Evolutionary conservation across 352 stramenopile species (phyloP), one percentile per base, ranked within the genome.

Genomic region (Thraustochytrium striatum): DNA sequence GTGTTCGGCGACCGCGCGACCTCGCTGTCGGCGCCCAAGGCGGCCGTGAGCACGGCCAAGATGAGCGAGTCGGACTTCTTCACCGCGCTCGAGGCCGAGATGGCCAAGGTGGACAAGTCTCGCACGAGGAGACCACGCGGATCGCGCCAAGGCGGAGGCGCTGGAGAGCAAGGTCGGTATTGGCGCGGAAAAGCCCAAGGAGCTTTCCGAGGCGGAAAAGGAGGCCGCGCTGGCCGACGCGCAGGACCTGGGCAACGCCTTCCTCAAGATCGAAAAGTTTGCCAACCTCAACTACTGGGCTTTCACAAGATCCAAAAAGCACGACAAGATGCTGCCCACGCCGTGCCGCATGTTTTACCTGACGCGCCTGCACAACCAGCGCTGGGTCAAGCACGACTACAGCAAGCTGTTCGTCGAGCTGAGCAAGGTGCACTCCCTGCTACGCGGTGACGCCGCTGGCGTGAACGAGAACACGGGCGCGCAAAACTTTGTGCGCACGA

Each of bases 241-340:
- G 2, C 84, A 92, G 52, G 78, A 84, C 2, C 84, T 90, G 32
- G 88, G 87, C 9, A 82, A 90, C 33, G 72, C 88, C 28, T 94
- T 93, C 81, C 84, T 95, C n/a, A 84, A 59, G 19, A 72, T 95
- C 8, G 90, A 95, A 84, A 93, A 93, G 61, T 95, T 90, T 82
- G 90, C 94, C 38, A 95, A 95, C 70, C 83, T 94, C 25, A 95
- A 95, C 81, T 94, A 93, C 93, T 91, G 83, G 90, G 87, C 11
- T 94, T 94, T 85, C 89, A 93, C 83, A 95, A 95, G 84, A 94
- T 95, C 61, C 82, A 95, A 95, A 70, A 95, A 95, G 81, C 90
- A 94, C 80, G 90, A 95, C 84, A 91, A 92, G 79, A 84, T 90
- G 52, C 82, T 92, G 2, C 87, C 89, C 0, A 81, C 82, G 9